Conservation (phyloP, 495 filamentous ascomycete species). For the Darksidea phi region DNA sequence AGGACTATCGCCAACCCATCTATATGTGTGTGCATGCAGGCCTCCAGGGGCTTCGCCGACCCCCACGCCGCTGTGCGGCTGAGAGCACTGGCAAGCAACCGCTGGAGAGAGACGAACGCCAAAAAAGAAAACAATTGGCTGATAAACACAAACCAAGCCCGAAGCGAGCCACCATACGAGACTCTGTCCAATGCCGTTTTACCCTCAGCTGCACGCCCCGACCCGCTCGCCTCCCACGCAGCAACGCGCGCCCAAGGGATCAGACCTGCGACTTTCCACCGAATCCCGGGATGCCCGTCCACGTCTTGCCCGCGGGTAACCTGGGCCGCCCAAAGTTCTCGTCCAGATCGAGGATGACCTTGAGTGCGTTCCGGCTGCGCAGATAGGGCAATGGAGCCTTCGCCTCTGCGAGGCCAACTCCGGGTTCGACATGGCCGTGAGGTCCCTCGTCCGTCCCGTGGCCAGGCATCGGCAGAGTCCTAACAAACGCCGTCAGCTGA, state of each 20-base stretch:
- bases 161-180: conserved; percentile 25
- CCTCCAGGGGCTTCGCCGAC: conserved; percentile 2
- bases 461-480: conserved; percentile 74
- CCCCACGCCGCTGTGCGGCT: conserved; percentile 26
- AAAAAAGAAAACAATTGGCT: conserved; percentile 32
- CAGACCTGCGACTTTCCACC: conserved; percentile 25
- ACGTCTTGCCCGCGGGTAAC: conserved; percentile 47
- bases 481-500: too few relatives aligned
- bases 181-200: conserved; percentile 33
- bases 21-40: conserved; percentile 16
- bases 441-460: conserved; percentile 48
- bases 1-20: too few relatives aligned
- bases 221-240: conserved; percentile 4
- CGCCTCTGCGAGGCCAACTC: conserved; percentile 56
- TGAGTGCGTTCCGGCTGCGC: conserved; percentile 88
- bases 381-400: conserved; percentile 75
- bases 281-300: conserved; percentile 34
- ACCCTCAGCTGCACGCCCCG: conserved; percentile 24
- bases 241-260: not conserved
- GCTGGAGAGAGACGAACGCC: conserved; percentile 15
- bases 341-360: conserved; percentile 92
- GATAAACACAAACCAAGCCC: conserved; percentile 32
- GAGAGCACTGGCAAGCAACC: conserved; percentile 13
- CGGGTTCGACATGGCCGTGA: conserved; percentile 53
- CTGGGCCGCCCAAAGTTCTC: conserved; percentile 76